Evolutionary conservation across 2,329 filamentous ascomycete species (phyloP), one percentile per base, ranked within the genome.

Genomic region (Paecilomyces variotii): DNA sequence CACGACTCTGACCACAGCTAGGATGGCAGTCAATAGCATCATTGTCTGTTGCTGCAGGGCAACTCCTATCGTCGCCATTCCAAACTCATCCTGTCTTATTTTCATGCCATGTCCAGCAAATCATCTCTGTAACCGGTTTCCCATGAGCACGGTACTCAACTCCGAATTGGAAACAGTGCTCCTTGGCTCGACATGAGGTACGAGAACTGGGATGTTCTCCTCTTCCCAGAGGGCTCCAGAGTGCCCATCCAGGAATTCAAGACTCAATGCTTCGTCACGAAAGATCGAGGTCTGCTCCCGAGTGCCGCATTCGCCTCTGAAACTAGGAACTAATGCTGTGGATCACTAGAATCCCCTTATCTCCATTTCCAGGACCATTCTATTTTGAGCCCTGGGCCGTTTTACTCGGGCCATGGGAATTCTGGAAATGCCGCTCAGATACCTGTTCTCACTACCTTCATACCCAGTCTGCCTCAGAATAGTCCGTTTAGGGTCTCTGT

Each of bases 151-250:
- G 2, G n/a, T 28, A 24, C 24, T 19, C 25, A 27, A 19, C 51
- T 4, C 25, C 24, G 14, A 53, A 24, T 9, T 32, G 32, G 7
- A 54, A 57, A 45, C 28, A 45, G 30, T 26, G 12, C 24, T 28
- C 28, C 24, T n/a, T 12, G n/a, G 27, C 32, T 57, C 73, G 80
- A 66, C 62, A 95, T 96, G 91, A 86, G 90, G 60, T 95, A 88
- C 79, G 84, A 90, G 65, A 86, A 90, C 68, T 95, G 90, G 91
- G 91, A 96, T 68, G 83, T 94, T 57, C 83, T 95, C 51, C 79
- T 95, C 61, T 95, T 95, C 70, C 87, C 89, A 0, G 77, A 78
- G 73, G 81, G 82, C 61, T 85, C 81, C 65, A 86, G 85, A 65
- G 76, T 88, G 11, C 91, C 91, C 0, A 74, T 92, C 57, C 89